Conservation (phyloP, 768 basidiomycete species). For the Psilocybe cyanescens region DNA sequence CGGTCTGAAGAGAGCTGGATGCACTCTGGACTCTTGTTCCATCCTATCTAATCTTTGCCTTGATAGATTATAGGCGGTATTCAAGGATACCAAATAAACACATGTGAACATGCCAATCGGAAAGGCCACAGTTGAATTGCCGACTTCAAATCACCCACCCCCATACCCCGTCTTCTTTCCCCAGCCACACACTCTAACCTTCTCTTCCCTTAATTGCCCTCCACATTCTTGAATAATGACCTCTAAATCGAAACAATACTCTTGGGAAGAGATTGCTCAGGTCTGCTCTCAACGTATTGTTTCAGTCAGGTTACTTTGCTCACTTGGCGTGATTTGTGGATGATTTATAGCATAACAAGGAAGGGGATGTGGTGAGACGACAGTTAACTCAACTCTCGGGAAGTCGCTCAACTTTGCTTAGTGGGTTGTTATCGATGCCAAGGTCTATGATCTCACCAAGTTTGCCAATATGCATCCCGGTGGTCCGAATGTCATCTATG, state of each 20-base stretch:
- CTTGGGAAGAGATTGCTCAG: conserved; percentile 67
- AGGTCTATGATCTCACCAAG: conserved; percentile 80
- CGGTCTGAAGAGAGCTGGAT: too few species aligned
- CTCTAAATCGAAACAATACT: conserved; percentile 40
- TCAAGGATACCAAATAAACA: conserved; percentile 1
- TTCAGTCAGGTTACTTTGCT: neutral
- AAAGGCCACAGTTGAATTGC: neutral
- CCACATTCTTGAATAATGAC: conserved; percentile 19
- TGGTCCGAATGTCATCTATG: conserved; percentile 74
- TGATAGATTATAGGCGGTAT: too few species aligned
- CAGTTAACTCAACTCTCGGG: neutral
- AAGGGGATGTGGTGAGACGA: conserved; percentile 72
- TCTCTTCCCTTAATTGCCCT: neutral
- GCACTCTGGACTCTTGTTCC: too few species aligned
- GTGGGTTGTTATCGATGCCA: conserved; percentile 85
- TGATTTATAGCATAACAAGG: conserved; percentile 75
- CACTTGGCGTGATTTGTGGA: neutral
- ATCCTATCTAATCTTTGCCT: too few species aligned
- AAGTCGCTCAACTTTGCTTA: conserved; percentile 27
- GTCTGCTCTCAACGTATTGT: conserved; percentile 36
- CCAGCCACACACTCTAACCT: neutral
- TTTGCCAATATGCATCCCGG: conserved; percentile 88
- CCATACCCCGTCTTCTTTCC: neutral
- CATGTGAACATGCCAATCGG: neutral
- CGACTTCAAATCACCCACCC: neutral